Evolutionary conservation across 768 basidiomycete genomes (phyloP), one percentile per base, ranked within the genome.

Genomic region (Cystobasidium onofrii): DNA sequence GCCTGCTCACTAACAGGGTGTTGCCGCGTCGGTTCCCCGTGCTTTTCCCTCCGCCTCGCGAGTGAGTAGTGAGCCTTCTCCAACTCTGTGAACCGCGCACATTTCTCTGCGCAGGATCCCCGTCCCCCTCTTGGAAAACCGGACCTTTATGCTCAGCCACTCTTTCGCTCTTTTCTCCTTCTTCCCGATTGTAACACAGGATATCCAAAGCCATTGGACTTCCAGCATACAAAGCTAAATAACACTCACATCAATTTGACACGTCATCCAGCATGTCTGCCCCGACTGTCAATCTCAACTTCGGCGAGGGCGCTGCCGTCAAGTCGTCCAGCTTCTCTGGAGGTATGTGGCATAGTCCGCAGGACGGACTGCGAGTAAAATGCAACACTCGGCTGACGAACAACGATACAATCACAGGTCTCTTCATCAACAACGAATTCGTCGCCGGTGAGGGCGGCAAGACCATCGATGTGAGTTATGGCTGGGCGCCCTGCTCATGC

Each of bases 341-440:
- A 52, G 76, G 74, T 54, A 41, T 18, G 61, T 43, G 41, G 25
- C 73, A 27, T 27, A 17, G 31, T n/a, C 13, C 10, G 3, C n/a
- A 39, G 63, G 34, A 43, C 1, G 3, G 46, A 54, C 9, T 60
- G 23, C 18, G 41, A 10, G 1, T 25, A 29, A 39, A 20, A 12
- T 27, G 17, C 29, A 33, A 0, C n/a, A 23, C n/a, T 27, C 31
- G 31, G 17, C 15, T 31, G 23, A 18, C 43, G n/a, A 13, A 20
- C 10, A 10, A 1, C 18, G 25, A 18, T 41, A 4, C 54, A 89
- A 75, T 82, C 83, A 77, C 89, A 1, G 88, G 89, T 34, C 78
- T 90, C 70, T 91, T 87, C 83, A 89, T 92, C 79, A 83, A 86
- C 78, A 87, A 87, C 76, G 79, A 89, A 80, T 91, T 85, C 78